Base-by-base conservation (phyloP, 768 basidiomycete species). In the Termitomyces sp. region DNA sequence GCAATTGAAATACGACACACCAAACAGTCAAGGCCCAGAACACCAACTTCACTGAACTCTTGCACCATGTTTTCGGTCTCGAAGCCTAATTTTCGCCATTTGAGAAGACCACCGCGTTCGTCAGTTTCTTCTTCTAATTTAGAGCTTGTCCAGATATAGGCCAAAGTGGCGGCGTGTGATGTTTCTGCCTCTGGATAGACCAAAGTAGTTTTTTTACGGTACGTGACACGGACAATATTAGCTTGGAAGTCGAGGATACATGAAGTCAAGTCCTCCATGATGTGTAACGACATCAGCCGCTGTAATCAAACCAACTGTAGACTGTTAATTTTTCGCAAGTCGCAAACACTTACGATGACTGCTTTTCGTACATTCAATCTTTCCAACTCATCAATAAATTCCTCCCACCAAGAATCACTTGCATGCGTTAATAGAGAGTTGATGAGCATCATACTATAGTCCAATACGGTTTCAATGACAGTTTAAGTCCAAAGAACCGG, bases 191-290 rank as follows among this genome's bases (percentile, higher is more conserved):
- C 82, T 3, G 86, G 82, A 63, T 91, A 86, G 17, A 94, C 89
- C 23, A 81, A 69, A 3, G 89, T 89, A 15, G 79, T 88, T 72
- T 92, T 93, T 74, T 87, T 89, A 54, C 87, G 82, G 67, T 89
- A 88, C 14, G 82, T 84, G 30, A 91, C 82, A 40, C 89, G 84
- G 54, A 90, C 76, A 57, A 93, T 81, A 69, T 91, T 92, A 28
- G 89, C 85, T 73, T 94, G 92, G 69, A 94, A 94, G 66, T 94
- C 89, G 54, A 94, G 78, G 47, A 94, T 87, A 56, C 85, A 87
- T 0, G 91, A 93, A 7, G 87, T 84, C 53, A 93, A 73, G 65
- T 94, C 91, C 60, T 91, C 89, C 49, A 85, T 82, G 30, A 84
- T 87, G 62, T 91, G 87, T 31, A 87, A 79, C 8, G 87, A 84